Evolutionary conservation across 2,329 filamentous ascomycete genomes (phyloP).

Genomic region (Diaporthe sp.): DNA sequence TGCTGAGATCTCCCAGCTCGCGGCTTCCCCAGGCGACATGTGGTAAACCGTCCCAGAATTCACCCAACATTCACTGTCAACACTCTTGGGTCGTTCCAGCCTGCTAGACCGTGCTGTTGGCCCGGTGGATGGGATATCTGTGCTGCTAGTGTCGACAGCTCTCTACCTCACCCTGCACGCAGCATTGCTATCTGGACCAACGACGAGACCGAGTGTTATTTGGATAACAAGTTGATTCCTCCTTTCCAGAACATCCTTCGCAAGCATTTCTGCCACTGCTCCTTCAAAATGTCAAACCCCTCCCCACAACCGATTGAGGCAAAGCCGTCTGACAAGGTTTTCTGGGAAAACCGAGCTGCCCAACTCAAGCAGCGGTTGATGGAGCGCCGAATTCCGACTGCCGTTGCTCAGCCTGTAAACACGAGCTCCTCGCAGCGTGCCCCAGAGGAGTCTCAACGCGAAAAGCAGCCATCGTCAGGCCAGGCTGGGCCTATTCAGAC

Average conservation of each 20-base stretch:
- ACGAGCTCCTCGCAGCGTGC: neutral
- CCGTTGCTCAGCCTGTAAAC: neutral
- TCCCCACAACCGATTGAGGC: neutral
- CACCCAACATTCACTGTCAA: neutral
- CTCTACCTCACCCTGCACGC: neutral
- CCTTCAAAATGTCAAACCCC: neutral
- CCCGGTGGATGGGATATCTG: neutral
- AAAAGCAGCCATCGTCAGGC: neutral
- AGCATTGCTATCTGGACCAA: neutral
- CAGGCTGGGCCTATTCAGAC: neutral
- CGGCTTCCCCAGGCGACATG: neutral
- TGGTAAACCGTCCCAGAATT: neutral
- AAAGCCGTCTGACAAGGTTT: neutral
- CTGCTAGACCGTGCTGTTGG: neutral
- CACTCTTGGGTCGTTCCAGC: neutral
- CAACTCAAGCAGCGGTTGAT: neutral
- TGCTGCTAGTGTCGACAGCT: neutral
- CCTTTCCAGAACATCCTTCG: neutral
- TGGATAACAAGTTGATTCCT: neutral
- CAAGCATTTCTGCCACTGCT: constrained; percentile 33
- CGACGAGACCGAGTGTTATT: neutral
- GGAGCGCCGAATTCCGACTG: neutral
- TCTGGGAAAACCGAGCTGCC: neutral
- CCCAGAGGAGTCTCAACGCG: neutral
- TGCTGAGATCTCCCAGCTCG: neutral